A percentile compares a stretch with the other conserved stretches of the same genome.
Evolutionary conservation across 2,329 filamentous ascomycete species (phyloP).

Genomic region (Proliferodiscus dingleyae): DNA sequence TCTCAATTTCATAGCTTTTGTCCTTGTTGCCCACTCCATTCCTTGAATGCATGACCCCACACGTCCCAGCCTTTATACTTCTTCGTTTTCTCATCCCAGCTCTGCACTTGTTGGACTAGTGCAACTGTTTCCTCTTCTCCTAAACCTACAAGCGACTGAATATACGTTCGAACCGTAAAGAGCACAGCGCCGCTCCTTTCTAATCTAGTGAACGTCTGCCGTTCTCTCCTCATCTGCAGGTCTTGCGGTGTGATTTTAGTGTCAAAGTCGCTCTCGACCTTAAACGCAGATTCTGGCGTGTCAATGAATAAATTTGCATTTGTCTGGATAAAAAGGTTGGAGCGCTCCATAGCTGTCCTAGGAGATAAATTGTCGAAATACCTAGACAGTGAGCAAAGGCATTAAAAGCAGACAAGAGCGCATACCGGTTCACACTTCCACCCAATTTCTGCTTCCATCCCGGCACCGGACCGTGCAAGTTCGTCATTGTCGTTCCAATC

Average conservation of each 20-base stretch:
- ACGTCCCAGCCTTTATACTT: constrained; percentile 40
- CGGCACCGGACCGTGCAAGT: constrained; percentile 42
- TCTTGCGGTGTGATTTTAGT: constrained; percentile 30
- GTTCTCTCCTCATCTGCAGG: constrained; percentile 43
- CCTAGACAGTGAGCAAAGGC: constrained; percentile 16
- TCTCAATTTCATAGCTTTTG: not conserved
- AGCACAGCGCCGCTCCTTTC: constrained; percentile 40
- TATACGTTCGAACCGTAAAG: constrained; percentile 45
- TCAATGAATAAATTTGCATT: constrained; percentile 41
- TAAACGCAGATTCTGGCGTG: constrained; percentile 32
- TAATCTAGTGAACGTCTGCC: constrained; percentile 45
- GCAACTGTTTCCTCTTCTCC: constrained; percentile 37
- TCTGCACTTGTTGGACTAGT: constrained; percentile 39
- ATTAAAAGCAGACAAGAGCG: constrained; percentile 7
- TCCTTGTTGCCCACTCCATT: constrained; percentile 18
- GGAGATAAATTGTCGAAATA: constrained; percentile 43
- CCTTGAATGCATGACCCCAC: constrained; percentile 32
- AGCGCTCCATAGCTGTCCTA: constrained; percentile 42
- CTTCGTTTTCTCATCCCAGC: constrained; percentile 40
- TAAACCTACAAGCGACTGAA: constrained; percentile 38
- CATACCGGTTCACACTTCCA: constrained; percentile 38
- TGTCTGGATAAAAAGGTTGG: constrained; percentile 46
- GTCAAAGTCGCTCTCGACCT: constrained; percentile 23
- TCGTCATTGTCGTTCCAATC: constrained; percentile 44
- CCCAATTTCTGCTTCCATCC: constrained; percentile 44